A percentile compares a stretch with the other conserved stretches of the same genome.
These are phyloP conservation scores for Gelatoporia subvermispora DNA, from an alignment of 768 basidiomycete species.

Conservation along the genomic window DNA sequence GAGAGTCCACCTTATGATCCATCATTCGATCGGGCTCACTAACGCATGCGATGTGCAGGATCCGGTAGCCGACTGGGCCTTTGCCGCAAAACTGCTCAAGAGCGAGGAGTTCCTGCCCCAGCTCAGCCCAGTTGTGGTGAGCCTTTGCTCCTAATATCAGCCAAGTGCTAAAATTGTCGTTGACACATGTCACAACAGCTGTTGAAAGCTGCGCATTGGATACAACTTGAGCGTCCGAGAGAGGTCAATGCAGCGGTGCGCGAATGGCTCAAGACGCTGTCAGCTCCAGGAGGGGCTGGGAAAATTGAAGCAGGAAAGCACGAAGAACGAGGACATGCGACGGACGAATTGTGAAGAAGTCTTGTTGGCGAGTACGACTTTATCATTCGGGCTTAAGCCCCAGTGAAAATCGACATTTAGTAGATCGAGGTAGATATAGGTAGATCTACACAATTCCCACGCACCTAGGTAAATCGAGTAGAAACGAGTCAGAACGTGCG, in stretches of 20 bases:
- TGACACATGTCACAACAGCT: constrained; percentile 34
- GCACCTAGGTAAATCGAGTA: no score
- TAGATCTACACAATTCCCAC: no score
- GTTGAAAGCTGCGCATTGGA: constrained; percentile 59
- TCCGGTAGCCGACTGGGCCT: constrained; percentile 40
- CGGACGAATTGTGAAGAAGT: constrained; percentile 34
- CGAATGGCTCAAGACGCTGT: constrained; percentile 41
- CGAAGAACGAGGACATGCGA: constrained; percentile 11
- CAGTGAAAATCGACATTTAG: no score
- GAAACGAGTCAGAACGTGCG: no score
- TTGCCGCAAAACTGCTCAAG: constrained; percentile 23
- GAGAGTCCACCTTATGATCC: constrained; percentile 1
- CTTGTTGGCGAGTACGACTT: no score
- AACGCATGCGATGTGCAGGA: constrained; percentile 25
- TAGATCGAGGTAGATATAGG: no score
- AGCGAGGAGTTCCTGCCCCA: constrained; percentile 30
- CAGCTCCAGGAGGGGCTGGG: constrained; percentile 1
- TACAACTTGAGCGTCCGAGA: constrained; percentile 55
- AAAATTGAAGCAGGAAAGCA: constrained; percentile 13
- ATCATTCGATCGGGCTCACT: neutral
- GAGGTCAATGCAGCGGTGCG: constrained; percentile 47
- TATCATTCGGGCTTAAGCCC: no score
- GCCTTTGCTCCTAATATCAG: neutral
- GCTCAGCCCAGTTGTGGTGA: constrained; percentile 28
- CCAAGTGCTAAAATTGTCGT: neutral